Evolutionary conservation across 2,329 filamentous ascomycete genomes (phyloP), one percentile per base, ranked within the genome.

Genomic region (Bretziella fagacearum): DNA sequence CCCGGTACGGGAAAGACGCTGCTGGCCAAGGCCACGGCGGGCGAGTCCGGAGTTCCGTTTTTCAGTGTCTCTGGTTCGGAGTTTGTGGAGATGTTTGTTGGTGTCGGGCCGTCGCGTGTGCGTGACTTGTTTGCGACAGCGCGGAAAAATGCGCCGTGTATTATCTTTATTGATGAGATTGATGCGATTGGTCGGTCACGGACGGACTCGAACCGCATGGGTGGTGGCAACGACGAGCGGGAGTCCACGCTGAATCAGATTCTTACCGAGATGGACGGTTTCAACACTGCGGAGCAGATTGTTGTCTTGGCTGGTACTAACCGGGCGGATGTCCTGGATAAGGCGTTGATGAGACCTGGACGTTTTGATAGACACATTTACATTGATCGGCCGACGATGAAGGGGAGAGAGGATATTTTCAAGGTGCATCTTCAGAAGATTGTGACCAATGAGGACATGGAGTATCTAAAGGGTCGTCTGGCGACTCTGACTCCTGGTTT

Each of bases 81-180:
- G 62, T 98, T 98, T 59, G 89, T 98, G 26, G 91, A 98, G 66
- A 98, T 98, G 89, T 98, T 98, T 60, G 91, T 98, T 44, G 91
- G 91, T 75, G 91, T 98, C 51, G 91, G 91, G 63, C 84, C 91
- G 17, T 96, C 89, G 25, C 77, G 91, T 63, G 91, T 98, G 44
- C 79, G 91, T 56, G 91, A 98, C 62, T 68, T 98, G 45, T 98
- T 98, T 58, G 79, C 85, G 49, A 94, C 84, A 56, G 91, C 91
- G 15, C 78, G 91, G 50, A 96, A 96, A 70, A 93, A 84, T 63
- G 84, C 91, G 0, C 91, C 91, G 3, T 98, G 91, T 65, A 98
- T 98, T 63, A 93, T 98, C 63, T 98, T 98, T 69, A 96, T 98
- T 55, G 91, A 98, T 60, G 91, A 98, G 64, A 98, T 98, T 56